A percentile compares a stretch with the other conserved stretches of the same genome.
These are phyloP conservation scores for Musa schizocarpa DNA, from an alignment of 176 grass and related monocot species.

Conservation along the genomic window DNA sequence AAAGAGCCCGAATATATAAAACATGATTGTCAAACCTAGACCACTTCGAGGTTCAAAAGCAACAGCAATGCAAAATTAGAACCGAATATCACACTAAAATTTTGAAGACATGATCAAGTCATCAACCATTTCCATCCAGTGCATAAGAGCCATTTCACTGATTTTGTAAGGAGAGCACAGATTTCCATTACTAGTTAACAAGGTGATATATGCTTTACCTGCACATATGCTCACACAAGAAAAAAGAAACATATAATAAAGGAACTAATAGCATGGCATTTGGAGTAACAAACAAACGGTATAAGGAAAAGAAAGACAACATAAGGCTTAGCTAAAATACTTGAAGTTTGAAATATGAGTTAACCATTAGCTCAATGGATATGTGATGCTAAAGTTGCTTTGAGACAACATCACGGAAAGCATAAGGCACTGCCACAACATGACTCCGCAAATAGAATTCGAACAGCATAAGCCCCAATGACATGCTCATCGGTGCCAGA, in stretches of 20 bases:
- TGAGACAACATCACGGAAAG: not conserved
- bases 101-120: not conserved
- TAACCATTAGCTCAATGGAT: not conserved
- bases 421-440: not conserved
- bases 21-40: not conserved
- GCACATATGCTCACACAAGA: not conserved
- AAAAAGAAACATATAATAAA: not conserved
- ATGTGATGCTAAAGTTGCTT: not conserved
- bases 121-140: not conserved
- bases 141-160: not conserved
- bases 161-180: not conserved
- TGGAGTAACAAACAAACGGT: not conserved
- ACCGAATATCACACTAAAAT: not conserved
- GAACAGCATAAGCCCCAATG: not conserved
- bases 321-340: not conserved
- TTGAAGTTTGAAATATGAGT: not conserved
- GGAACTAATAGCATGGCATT: not conserved
- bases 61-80: not conserved
- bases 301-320: not conserved
- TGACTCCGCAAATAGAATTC: not conserved
- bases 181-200: not conserved
- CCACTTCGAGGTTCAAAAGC: not conserved
- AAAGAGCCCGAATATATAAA: not conserved
- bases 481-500: not conserved
- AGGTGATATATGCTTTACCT: not conserved